Evolutionary conservation across 805 yeast genomes (phyloP), one percentile per base, ranked within the genome.

Genomic region (Candida silvicultrix): DNA sequence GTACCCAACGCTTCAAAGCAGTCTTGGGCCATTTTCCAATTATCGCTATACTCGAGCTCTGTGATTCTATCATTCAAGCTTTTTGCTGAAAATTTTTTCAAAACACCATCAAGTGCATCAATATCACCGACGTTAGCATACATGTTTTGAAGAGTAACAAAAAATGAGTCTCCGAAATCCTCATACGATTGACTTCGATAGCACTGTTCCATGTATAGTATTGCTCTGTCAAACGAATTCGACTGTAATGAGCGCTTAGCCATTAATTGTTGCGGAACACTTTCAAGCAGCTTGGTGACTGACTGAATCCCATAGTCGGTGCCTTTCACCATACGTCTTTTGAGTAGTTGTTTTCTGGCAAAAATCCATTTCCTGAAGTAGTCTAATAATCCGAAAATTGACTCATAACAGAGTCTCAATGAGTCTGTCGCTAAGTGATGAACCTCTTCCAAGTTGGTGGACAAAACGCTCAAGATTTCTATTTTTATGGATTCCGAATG

Each of bases 71-170:
- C 90, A n/a, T 78, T 75, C 39, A 89, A 66, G 51, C 80, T 78
- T 37, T 80, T 77, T 0, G 84, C 75, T 0, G 95, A 80, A 54
- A 87, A 83, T 49, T 75, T 75, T 48, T 86, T 81, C 46, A 90
- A 67, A 5, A 88, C 80, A 20, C 99, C 99, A 59, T 86, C 90
- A 29, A 94, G 70, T 0, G 96, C 82, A 67, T 94, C 99, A 34
- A 83, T 74, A 58, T 95, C 99, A 55, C 89, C 92, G 42, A 94
- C 79, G 47, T 80, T 84, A 8, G 96, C 83, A 62, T 94, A 94
- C 69, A 90, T 85, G 23, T 75, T 74, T 55, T 88, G 89, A n/a
- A 94, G 64, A 5, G 81, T 72, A 1, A 68, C 60, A 20, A 71
- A 73, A 56, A 67, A 69, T 50, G 58, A 40, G 15, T 70, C 64